phyloP scores from a whole-genome alignment of 768 basidiomycete species.

The Boletus barrowsii region DNA sequence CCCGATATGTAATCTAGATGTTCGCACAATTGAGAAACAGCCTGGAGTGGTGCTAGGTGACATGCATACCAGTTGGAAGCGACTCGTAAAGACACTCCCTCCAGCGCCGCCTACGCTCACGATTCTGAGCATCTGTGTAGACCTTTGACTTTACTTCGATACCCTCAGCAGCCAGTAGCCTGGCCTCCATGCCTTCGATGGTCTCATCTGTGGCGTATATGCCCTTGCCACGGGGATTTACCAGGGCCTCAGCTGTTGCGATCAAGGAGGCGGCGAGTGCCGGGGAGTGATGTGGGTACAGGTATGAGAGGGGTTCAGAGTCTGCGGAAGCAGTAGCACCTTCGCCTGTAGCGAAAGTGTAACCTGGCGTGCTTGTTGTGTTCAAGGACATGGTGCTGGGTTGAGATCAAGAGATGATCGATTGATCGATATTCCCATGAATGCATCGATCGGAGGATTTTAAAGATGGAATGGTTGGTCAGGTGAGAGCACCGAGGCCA shows the following conservation, averaged over 20 bases:
- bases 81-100: constrained; percentile 43
- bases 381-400: neutral
- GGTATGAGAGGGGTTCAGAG: constrained; percentile 24
- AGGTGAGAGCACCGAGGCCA: neutral
- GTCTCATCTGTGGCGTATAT: constrained; percentile 55
- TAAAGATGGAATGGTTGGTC: neutral
- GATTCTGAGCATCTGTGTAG: constrained; percentile 36
- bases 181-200: constrained; percentile 40
- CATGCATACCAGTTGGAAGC: constrained; percentile 36
- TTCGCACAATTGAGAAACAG: neutral
- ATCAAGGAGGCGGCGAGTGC: constrained; percentile 43
- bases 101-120: constrained; percentile 41
- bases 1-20: constrained; percentile 46
- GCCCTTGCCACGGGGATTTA: constrained; percentile 47
- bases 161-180: constrained; percentile 37
- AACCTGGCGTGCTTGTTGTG: constrained; percentile 20
- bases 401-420: constrained; percentile 3
- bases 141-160: constrained; percentile 18
- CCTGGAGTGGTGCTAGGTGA: neutral
- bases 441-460: neutral
- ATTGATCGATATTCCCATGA: neutral
- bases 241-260: constrained; percentile 41
- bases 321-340: constrained; percentile 2
- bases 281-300: constrained; percentile 41
- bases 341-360: constrained; percentile 31